Evolutionary conservation across 1,284 basidiomycete genomes (phyloP).

Genomic region (Pseudozyma sp.): DNA sequence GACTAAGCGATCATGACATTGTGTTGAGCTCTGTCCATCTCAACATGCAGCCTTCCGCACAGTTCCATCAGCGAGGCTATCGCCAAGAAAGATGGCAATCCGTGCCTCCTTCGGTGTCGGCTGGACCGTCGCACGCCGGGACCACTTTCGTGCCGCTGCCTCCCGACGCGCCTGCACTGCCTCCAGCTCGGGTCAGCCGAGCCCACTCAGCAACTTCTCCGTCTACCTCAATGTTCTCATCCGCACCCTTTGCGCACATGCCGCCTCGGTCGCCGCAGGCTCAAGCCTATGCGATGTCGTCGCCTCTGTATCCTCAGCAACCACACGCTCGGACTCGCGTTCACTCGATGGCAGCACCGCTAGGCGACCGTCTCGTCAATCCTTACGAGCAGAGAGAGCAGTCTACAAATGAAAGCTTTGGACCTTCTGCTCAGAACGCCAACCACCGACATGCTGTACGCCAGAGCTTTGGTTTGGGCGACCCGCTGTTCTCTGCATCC

Average conservation of each 20-base stretch:
- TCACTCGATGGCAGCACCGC: not conserved
- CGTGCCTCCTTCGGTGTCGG: slow-evolving; percentile 1
- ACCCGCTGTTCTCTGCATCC: slow-evolving; percentile 24
- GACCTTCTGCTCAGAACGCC: not conserved
- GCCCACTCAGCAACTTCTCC: slow-evolving; percentile 1
- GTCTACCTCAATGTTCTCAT: not conserved
- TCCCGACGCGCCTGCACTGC: slow-evolving; percentile 20
- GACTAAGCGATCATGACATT: too few species aligned
- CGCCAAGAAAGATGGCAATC: slow-evolving; percentile 16
- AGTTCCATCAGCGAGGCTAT: slow-evolving; percentile 13
- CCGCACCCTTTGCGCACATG: not conserved
- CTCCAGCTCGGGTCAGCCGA: slow-evolving; percentile 9
- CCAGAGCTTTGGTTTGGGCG: slow-evolving; percentile 28
- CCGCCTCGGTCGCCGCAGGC: not conserved
- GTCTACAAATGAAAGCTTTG: not conserved
- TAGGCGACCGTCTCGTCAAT: slow-evolving; percentile 20
- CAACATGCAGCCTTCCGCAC: slow-evolving; percentile 14
- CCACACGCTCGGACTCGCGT: not conserved
- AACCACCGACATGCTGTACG: not conserved
- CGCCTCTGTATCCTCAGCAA: slow-evolving; percentile 1
- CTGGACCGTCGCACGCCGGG: not conserved
- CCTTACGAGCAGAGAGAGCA: slow-evolving; percentile 26
- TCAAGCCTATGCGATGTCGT: not conserved
- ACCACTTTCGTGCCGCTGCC: slow-evolving; percentile 15
- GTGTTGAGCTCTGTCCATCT: too few species aligned